Evolutionary conservation across 2,329 filamentous ascomycete species (phyloP).

Genomic region (Mycosphaerella sp.): DNA sequence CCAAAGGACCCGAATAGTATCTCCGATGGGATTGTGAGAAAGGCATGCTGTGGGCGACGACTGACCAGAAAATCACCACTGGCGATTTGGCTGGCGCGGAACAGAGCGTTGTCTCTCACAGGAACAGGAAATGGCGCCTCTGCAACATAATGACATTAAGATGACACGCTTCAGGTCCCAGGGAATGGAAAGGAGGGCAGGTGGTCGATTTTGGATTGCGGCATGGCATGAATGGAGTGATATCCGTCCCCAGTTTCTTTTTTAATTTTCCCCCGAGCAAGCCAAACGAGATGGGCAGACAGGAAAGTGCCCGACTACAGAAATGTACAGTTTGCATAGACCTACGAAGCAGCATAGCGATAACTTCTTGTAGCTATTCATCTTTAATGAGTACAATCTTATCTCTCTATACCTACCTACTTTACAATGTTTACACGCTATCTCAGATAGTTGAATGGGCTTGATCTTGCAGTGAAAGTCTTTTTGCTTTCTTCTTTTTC

Average conservation of each 20-base stretch:
- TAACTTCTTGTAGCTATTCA: not conserved
- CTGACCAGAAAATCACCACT: not conserved
- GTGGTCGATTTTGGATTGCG: not conserved
- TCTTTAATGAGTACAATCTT: not conserved
- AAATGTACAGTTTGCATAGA: not conserved
- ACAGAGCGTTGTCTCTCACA: not conserved
- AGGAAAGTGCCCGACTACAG: not conserved
- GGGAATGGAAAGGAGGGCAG: not conserved
- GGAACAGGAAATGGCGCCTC: too few species aligned
- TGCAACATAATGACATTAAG: too few species aligned
- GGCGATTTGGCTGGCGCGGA: not conserved
- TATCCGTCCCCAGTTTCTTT: not conserved
- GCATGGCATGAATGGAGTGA: not conserved
- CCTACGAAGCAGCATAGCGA: not conserved
- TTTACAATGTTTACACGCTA: too few species aligned
- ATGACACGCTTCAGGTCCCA: too few species aligned
- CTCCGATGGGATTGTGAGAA: conserved; percentile 5
- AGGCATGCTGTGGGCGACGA: not conserved
- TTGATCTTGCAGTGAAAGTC: too few species aligned
- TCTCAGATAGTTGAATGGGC: too few species aligned
- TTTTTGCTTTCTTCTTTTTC: too few species aligned
- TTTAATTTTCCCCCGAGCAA: too few species aligned
- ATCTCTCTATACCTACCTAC: not conserved
- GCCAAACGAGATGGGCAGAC: not conserved
- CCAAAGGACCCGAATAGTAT: conserved; percentile 10